A percentile compares a stretch with the other conserved stretches of the same genome.
These are phyloP conservation scores for Argentina anserina DNA, from an alignment of 306 rosid genomes.

Conservation along the genomic window DNA sequence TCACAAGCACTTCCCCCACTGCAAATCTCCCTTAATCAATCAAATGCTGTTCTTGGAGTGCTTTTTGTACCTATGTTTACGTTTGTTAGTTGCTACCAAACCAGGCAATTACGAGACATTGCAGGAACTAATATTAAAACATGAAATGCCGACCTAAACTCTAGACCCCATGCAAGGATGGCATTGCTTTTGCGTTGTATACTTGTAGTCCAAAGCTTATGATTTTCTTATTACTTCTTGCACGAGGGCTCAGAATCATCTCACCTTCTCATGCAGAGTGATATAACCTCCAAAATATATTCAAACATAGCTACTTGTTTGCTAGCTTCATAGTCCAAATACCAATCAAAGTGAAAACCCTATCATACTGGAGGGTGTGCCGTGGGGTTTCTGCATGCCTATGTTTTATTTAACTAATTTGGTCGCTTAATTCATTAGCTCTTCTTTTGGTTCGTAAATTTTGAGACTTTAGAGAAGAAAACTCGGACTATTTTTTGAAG, in stretches of 20 bases:
- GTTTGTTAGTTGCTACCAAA: background rate
- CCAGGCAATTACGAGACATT: background rate
- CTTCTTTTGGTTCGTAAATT: background rate
- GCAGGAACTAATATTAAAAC: background rate
- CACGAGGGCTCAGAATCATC: slow-evolving; percentile 6
- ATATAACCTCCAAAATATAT: background rate
- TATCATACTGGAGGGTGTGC: background rate
- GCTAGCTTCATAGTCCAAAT: background rate
- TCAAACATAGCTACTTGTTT: background rate
- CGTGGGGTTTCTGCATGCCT: background rate
- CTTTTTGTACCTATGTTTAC: background rate
- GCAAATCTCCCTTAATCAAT: background rate
- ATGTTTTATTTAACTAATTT: background rate
- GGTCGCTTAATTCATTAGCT: background rate
- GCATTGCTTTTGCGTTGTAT: background rate
- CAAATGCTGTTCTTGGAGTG: background rate
- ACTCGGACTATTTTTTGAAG: background rate
- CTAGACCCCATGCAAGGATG: background rate
- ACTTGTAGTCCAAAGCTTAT: background rate
- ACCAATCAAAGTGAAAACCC: background rate
- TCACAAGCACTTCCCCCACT: background rate
- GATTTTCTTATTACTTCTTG: background rate
- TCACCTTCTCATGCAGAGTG: slow-evolving; percentile 2
- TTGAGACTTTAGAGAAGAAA: background rate
- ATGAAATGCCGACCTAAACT: background rate